These are phyloP conservation scores for Pythium chondricola DNA, from an alignment of 352 stramenopile species.

Conservation along the genomic window DNA sequence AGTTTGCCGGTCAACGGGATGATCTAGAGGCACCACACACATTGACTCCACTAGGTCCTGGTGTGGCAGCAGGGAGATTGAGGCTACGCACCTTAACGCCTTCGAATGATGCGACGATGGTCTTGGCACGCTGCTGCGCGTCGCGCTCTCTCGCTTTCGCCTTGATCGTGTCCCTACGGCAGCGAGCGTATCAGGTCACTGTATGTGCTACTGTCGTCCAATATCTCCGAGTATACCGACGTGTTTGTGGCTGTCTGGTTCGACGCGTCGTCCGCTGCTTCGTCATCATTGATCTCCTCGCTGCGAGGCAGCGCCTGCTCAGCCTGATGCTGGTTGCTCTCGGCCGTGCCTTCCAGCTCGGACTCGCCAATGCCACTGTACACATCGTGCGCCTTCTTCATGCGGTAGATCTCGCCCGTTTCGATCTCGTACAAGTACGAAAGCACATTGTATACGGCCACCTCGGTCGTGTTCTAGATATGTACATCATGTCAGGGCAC, in stretches of 20 bases:
- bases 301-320: conserved; percentile 7
- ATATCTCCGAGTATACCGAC: background rate
- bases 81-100: conserved; percentile 39
- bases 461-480: conserved; percentile 82
- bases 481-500: too few species aligned
- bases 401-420: conserved; percentile 77
- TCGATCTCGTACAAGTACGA: conserved; percentile 90
- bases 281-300: conserved; percentile 19
- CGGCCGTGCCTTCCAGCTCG: conserved; percentile 8
- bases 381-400: conserved; percentile 85
- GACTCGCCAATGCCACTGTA: conserved; percentile 79
- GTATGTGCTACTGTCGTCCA: too few species aligned
- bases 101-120: conserved; percentile 44
- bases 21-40: conserved; percentile 31
- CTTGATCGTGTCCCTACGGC: conserved; percentile 24
- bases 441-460: conserved; percentile 91
- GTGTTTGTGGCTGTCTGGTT: conserved; percentile 16
- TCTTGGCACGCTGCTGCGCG: conserved; percentile 29
- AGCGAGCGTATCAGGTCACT: too few species aligned
- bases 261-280: background rate
- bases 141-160: conserved; percentile 26
- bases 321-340: conserved; percentile 6
- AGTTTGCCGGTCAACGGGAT: conserved; percentile 55
- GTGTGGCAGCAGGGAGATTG: background rate
- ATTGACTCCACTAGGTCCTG: too few species aligned